A percentile compares a stretch with the other conserved stretches of the same genome.
These are phyloP conservation scores for Plantago elongata DNA, from an alignment of 257 asterid genomes.

Conservation along the genomic window DNA sequence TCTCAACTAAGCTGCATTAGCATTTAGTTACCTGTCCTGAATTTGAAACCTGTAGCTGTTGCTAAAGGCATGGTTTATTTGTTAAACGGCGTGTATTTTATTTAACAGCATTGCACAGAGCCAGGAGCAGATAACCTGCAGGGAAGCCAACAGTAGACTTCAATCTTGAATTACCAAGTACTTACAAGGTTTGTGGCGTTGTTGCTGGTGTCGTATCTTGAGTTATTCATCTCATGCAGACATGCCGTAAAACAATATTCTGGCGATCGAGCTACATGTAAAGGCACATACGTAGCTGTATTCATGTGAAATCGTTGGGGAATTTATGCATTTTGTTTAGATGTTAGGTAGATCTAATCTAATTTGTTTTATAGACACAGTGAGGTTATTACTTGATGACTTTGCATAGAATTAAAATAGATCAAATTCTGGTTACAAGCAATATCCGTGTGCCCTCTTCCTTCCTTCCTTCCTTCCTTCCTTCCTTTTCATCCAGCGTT, in stretches of 20 bases:
- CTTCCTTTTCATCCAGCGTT: too few relatives aligned
- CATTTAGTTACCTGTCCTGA: too few relatives aligned
- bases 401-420: background rate
- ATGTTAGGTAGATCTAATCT: background rate
- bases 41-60: too few relatives aligned
- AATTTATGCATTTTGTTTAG: background rate
- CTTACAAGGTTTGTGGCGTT: background rate
- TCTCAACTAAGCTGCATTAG: too few relatives aligned
- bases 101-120: background rate
- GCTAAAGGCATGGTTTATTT: background rate
- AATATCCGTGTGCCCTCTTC: too few relatives aligned
- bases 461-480: too few relatives aligned
- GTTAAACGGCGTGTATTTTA: background rate
- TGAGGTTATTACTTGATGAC: background rate
- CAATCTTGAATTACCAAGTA: too few relatives aligned
- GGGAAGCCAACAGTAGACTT: background rate
- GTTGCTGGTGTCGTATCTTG: background rate
- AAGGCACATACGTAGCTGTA: background rate
- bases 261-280: background rate
- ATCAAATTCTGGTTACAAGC: background rate
- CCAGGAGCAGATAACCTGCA: slow-evolving; percentile 2
- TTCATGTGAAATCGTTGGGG: too few relatives aligned
- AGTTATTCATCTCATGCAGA: background rate
- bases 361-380: background rate
- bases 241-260: background rate